Evolutionary conservation across 2,329 filamentous ascomycete genomes (phyloP).

Genomic region (Epicoccum sorghinum): DNA sequence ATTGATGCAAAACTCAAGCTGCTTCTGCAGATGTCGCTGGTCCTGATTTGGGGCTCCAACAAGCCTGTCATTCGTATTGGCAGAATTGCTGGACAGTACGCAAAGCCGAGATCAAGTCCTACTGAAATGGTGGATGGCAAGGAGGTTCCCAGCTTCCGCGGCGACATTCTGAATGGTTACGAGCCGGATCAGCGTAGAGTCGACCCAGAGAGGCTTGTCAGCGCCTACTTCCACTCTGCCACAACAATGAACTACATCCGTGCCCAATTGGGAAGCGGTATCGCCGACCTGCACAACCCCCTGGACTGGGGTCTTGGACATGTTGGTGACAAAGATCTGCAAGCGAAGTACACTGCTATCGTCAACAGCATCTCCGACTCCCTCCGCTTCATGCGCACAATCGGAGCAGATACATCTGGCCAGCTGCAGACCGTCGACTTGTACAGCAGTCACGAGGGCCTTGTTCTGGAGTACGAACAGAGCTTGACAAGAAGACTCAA

Average conservation of each 20-base stretch:
- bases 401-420: conserved; percentile 84
- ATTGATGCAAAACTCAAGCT: conserved; percentile 98
- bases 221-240: conserved; percentile 94
- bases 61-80: conserved; percentile 91
- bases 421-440: conserved; percentile 91
- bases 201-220: conserved; percentile 82
- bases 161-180: conserved; percentile 94
- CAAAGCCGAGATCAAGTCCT: conserved; percentile 89
- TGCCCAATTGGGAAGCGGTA: conserved; percentile 80
- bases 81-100: conserved; percentile 96
- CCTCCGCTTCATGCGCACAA: conserved; percentile 90
- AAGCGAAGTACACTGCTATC: conserved; percentile 83
- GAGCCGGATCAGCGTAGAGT: conserved; percentile 75
- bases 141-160: conserved; percentile 87
- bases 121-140: conserved; percentile 81
- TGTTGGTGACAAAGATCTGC: conserved; percentile 81
- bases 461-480: conserved; percentile 94
- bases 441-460: conserved; percentile 93
- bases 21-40: conserved; percentile 93
- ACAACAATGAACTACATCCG: conserved; percentile 94
- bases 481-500: conserved; percentile 78
- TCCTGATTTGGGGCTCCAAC: conserved; percentile 86
- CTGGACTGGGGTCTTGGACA: conserved; percentile 95
- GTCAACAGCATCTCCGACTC: conserved; percentile 88
- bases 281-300: conserved; percentile 91